Percentiles rank a stretch among this genome's conserved stretches.
These are phyloP conservation scores for Coemansia sp. DNA, from an alignment of 192 early-diverging fungal genomes.

Conservation along the genomic window DNA sequence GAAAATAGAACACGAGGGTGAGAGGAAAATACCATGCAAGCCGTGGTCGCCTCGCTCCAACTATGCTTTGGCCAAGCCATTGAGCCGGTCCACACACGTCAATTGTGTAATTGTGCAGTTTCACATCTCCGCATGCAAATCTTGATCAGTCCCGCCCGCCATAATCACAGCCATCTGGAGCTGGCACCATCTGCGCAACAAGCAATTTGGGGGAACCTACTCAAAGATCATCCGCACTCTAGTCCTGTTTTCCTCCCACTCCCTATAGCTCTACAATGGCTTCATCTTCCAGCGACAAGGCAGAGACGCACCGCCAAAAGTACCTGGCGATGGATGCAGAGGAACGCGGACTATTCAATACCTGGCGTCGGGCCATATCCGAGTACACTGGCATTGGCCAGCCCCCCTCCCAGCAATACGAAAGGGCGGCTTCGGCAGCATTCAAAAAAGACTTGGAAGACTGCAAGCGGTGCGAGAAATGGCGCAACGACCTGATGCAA, in stretches of 20 bases:
- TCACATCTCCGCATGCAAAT: background rate
- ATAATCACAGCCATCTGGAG: background rate
- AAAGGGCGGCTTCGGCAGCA: constrained; percentile 29
- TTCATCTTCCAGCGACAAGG: constrained; percentile 8
- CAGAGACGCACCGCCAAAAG: constrained; percentile 19
- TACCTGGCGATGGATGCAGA: constrained; percentile 45
- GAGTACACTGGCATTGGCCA: constrained; percentile 64
- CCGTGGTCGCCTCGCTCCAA: background rate
- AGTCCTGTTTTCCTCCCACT: background rate
- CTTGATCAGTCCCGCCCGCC: background rate
- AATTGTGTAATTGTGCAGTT: background rate
- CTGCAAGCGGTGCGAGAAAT: constrained; percentile 68
- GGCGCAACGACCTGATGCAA: constrained; percentile 74
- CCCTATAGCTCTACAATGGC: constrained; percentile 8
- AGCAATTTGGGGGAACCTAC: background rate
- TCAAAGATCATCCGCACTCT: too few relatives aligned
- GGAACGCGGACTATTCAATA: constrained; percentile 62
- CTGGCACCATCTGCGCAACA: background rate
- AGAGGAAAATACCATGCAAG: background rate
- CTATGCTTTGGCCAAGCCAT: background rate
- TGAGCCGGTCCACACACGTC: background rate
- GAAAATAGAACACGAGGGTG: background rate
- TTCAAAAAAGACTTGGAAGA: constrained; percentile 55
- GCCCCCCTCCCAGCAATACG: constrained; percentile 48
- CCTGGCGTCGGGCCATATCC: constrained; percentile 61